Conservation (phyloP, 176 grass and related monocot species). For the Rhynchospora tenuis region DNA sequence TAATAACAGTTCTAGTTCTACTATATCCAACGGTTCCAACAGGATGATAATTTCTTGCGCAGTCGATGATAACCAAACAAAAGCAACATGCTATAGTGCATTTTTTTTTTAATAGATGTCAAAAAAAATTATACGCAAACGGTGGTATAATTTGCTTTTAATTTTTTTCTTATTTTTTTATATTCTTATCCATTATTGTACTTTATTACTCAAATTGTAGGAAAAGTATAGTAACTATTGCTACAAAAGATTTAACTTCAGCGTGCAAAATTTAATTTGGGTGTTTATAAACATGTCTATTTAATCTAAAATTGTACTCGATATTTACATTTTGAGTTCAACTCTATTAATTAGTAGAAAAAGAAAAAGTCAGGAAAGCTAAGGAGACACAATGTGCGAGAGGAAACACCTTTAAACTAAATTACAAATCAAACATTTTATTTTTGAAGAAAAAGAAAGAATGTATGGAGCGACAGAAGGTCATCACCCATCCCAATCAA, state of each 20-base stretch:
- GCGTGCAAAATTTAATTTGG: neutral
- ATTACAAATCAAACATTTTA: neutral
- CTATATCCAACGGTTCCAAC: too few relatives aligned
- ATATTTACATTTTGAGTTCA: neutral
- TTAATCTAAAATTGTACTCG: neutral
- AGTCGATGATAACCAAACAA: too few relatives aligned
- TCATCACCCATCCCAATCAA: conserved; percentile 7
- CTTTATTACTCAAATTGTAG: too few relatives aligned
- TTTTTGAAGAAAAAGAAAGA: neutral
- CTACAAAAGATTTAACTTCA: neutral
- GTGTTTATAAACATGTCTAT: neutral
- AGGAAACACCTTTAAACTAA: neutral
- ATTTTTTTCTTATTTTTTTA: too few relatives aligned
- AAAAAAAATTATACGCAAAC: too few relatives aligned
- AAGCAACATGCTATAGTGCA: too few relatives aligned
- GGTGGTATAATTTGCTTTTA: too few relatives aligned
- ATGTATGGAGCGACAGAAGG: neutral
- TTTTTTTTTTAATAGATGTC: too few relatives aligned
- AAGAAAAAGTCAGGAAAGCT: neutral
- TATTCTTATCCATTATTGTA: too few relatives aligned
- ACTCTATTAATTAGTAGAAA: neutral
- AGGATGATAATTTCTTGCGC: too few relatives aligned
- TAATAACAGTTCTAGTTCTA: too few relatives aligned
- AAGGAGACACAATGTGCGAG: neutral
- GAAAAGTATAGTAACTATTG: too few relatives aligned